Evolutionary conservation across 2,329 filamentous ascomycete genomes (phyloP), one percentile per base, ranked within the genome.

Genomic region (Colletotrichum plurivorum): DNA sequence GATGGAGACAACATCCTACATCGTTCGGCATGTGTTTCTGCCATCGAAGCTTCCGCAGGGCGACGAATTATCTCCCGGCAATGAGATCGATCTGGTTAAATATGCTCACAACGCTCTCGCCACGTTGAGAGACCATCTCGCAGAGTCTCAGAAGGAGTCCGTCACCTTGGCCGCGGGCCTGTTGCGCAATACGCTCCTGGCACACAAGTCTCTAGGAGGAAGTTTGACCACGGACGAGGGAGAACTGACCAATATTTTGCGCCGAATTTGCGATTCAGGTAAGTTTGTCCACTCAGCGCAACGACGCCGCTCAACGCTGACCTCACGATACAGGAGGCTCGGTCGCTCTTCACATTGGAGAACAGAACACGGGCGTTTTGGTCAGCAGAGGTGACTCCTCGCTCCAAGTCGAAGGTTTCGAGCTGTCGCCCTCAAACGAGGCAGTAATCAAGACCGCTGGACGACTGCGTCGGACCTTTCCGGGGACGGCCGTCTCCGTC

Each of bases 311-410:
- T 27, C 12, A 12, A 52, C n/a, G n/a, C 52, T 57, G 18, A 56
- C 7, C 2, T 0, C 15, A 5, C 20, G 20, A 12, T 10, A 41
- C 13, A 75, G 74, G 58, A 43, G 60, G 58, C 12, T 16, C 39
- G 9, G 60, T 79, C n/a, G 73, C 75, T 0, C 59, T 81, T 5
- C 68, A 78, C 43, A 60, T 82, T 16, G 43, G 57, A 5, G 72
- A 67, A 1, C 80, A 83, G 63, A 83, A 83, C 57, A 78, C 79
- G 0, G 81, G 75, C 1, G 27, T 82, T 0, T 22, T 82, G 2
- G 71, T 81, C 36, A 72, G 67, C 22, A 75, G 62, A 18, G 36
- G 41, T 4, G 36, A 39, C 2, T n/a, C 71, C 4, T 57, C 56
- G 4, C 59, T 79, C 15, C 22, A 72, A 1, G 72, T 82, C 36